Conservation (phyloP, 2,329 filamentous ascomycete species). For the Pyricularia sp. region DNA sequence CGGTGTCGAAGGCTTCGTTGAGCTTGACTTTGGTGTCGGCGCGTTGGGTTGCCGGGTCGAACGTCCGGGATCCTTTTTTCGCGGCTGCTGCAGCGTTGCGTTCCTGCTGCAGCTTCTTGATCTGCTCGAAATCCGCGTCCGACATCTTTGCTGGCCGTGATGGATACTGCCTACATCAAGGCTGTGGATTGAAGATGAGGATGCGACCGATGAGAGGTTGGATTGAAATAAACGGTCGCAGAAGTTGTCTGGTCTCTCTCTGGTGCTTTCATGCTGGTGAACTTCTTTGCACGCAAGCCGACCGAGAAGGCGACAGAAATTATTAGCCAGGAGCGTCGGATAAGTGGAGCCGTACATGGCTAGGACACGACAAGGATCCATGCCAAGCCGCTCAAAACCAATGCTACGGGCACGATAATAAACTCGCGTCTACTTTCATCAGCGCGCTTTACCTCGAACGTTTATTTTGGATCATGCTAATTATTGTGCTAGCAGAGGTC, state of each 20-base stretch:
- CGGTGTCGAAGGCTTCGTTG: conserved; percentile 79
- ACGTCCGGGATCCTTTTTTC: conserved; percentile 75
- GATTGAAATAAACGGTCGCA: not conserved
- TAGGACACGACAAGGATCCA: not conserved
- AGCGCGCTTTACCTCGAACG: not conserved
- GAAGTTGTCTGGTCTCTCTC: not conserved
- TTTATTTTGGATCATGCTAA: not conserved
- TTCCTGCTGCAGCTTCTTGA: conserved; percentile 85
- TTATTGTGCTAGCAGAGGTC: not conserved
- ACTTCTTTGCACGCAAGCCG: not conserved
- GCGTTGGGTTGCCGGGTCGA: conserved; percentile 72
- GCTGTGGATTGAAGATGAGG: not conserved
- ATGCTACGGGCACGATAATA: not conserved
- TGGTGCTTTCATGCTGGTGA: not conserved
- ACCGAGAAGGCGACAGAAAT: not conserved
- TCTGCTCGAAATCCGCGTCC: conserved; percentile 78
- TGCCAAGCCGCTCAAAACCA: not conserved
- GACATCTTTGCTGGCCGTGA: conserved; percentile 40
- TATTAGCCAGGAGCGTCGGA: not conserved
- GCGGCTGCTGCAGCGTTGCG: conserved; percentile 70
- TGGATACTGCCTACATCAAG: conserved; percentile 6
- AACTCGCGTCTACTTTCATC: not conserved
- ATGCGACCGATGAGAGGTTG: not conserved
- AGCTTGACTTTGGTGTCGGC: conserved; percentile 87
- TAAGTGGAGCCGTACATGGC: not conserved